A percentile compares a stretch with the other conserved stretches of the same genome.
phyloP scores from a whole-genome alignment of 768 basidiomycete species.

The Coprinopsis sp. region DNA sequence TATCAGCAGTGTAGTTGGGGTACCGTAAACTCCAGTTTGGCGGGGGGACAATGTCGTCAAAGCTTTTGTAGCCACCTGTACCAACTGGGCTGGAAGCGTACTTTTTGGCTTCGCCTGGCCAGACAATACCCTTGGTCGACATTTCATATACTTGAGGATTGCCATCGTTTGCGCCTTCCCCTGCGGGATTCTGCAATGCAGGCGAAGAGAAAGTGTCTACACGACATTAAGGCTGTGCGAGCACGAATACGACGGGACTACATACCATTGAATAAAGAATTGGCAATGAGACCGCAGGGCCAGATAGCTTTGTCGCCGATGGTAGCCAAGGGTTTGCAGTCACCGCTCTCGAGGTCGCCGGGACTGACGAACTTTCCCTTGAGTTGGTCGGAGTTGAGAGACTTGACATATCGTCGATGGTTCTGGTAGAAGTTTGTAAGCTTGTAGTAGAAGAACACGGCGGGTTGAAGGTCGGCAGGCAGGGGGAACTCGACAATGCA shows the following conservation, averaged over 20 bases:
- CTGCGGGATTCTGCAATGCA: conserved; percentile 50
- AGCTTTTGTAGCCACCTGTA: conserved; percentile 44
- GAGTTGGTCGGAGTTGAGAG: conserved; percentile 79
- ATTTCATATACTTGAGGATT: conserved; percentile 62
- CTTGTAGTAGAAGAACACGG: conserved; percentile 94
- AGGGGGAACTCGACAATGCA: conserved; percentile 83
- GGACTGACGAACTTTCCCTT: conserved; percentile 59
- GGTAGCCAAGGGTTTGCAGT: conserved; percentile 86
- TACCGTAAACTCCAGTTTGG: conserved; percentile 83
- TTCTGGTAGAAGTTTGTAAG: conserved; percentile 97
- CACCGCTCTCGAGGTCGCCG: conserved; percentile 52
- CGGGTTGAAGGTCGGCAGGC: conserved; percentile 65
- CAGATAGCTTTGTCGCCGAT: conserved; percentile 62
- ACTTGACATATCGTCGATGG: conserved; percentile 95
- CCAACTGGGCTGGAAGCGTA: conserved; percentile 57
- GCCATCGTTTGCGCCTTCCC: conserved; percentile 26
- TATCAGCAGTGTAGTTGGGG: conserved; percentile 65
- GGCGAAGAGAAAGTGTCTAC: conserved; percentile 79
- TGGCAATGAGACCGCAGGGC: conserved; percentile 96
- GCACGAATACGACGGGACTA: neutral
- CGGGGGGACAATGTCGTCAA: conserved; percentile 78
- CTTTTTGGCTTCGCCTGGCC: conserved; percentile 92
- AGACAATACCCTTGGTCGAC: conserved; percentile 81
- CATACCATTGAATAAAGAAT: conserved; percentile 92
- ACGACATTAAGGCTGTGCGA: conserved; percentile 2